Base-by-base conservation (phyloP, 73 alveolate genomes). In the Uronychia binucleata region DNA sequence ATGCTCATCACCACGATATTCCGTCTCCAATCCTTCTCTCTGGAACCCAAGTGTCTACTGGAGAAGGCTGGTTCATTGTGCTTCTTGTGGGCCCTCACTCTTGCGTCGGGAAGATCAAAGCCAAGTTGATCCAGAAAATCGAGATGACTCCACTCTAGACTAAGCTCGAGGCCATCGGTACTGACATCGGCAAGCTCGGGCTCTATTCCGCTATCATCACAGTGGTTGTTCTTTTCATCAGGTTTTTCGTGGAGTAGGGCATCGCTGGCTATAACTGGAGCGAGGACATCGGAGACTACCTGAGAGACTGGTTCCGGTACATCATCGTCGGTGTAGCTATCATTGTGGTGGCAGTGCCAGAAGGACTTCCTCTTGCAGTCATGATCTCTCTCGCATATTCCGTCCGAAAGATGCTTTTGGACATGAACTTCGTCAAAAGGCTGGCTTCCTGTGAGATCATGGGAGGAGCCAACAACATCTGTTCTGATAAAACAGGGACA, bases 401-500 rank as follows among this genome's bases (percentile, higher is more conserved):
- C 31, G 91, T 97, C 85, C 91, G 91, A 81, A 92, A 96, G 78
- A 97, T 97, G 99, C 95, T 89, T 80, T 80, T 77, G 59, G 95
- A 92, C 67, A 34, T 91, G 58, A 95, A 93, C 85, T 88, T 92
- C 75, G 98, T 97, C 29, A 94, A 97, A 79, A 91, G 91, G 82
- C 82, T 97, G 86, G 94, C 90, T 28, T 98, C 99, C 26, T 93
- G 98, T 80, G 99, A 97, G 88, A 97, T 97, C 27, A 93, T 97
- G 99, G 99, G 99, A 57, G 97, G 98, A 32, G 98, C 98, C 27
- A 92, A 89, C 67, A 92, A 88, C 82, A 96, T 97, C 77, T 96
- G 99, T 86, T 89, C 98, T 8, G 99, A 97, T 94, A 97, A 96
- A 93, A 97, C 99, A 8, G 99, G 98, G 57, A 94, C 97, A 31